phyloP scores from a whole-genome alignment of 2,329 filamentous ascomycete genomes.

The Penicillium paneum region DNA sequence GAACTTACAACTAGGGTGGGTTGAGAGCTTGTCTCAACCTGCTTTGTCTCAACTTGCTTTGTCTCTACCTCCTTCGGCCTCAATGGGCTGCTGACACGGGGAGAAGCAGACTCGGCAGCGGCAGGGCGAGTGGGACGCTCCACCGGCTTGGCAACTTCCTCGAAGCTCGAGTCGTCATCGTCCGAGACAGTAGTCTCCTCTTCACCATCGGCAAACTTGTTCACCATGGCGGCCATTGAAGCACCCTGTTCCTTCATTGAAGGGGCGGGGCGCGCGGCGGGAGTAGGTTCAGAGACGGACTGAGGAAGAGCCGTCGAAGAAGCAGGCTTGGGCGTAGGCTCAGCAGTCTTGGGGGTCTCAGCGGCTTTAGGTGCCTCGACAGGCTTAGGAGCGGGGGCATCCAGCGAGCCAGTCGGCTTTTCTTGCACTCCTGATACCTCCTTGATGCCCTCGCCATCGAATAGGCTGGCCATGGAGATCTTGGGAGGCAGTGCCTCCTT shows the following conservation, averaged over 20 bases:
- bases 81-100: conserved; percentile 30
- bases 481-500: conserved; percentile 83
- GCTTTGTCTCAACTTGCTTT: conserved; percentile 15
- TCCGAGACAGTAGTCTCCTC: conserved; percentile 56
- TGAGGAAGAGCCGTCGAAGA: conserved; percentile 27
- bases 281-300: conserved; percentile 32
- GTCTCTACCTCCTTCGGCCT: conserved; percentile 28
- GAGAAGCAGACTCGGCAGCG: conserved; percentile 24
- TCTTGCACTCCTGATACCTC: conserved; percentile 59
- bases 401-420: conserved; percentile 35
- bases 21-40: conserved; percentile 24
- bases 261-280: conserved; percentile 54
- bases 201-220: conserved; percentile 77
- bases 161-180: conserved; percentile 76
- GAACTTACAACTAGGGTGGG: conserved; percentile 24
- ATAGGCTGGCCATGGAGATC: conserved; percentile 89
- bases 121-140: conserved; percentile 54
- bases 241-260: conserved; percentile 80
- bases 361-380: conserved; percentile 42
- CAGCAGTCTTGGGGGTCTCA: conserved; percentile 26
- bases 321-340: conserved; percentile 40
- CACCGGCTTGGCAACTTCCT: conserved; percentile 74
- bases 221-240: conserved; percentile 80
- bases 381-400: conserved; percentile 49
- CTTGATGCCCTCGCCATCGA: conserved; percentile 75